phyloP scores from a whole-genome alignment of 1,284 basidiomycete genomes.

The Sanghuangporus sanghuang region DNA sequence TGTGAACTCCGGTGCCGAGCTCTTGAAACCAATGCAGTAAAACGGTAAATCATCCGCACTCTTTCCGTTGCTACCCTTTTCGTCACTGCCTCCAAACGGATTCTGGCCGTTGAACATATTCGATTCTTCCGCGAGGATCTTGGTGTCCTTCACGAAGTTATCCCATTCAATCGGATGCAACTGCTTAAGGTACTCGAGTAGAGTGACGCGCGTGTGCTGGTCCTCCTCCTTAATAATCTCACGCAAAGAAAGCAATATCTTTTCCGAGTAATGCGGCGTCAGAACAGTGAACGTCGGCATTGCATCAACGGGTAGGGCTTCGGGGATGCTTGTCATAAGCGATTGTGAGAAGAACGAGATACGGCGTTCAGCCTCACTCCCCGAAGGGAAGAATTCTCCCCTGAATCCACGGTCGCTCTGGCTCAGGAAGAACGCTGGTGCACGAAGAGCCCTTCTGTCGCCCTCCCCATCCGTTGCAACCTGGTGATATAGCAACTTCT shows the following conservation, averaged over 20 bases:
- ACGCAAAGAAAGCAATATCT: constrained; percentile 88
- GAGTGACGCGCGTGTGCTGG: constrained; percentile 90
- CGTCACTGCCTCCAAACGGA: constrained; percentile 74
- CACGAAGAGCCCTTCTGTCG: constrained; percentile 82
- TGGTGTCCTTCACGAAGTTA: constrained; percentile 99
- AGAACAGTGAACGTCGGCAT: constrained; percentile 98
- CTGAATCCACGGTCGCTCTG: constrained; percentile 81
- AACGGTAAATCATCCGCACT: constrained; percentile 95
- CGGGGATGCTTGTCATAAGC: constrained; percentile 84
- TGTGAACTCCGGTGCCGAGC: constrained; percentile 96
- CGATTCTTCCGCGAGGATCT: constrained; percentile 96
- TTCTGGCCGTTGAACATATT: constrained; percentile 77
- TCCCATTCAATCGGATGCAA: constrained; percentile 98
- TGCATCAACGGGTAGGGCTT: constrained; percentile 87
- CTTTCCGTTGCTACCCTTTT: constrained; percentile 69
- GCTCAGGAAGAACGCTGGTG: constrained; percentile 92
- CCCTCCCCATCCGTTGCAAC: constrained; percentile 76
- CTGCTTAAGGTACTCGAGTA: constrained; percentile 97
- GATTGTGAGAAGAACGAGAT: constrained; percentile 98
- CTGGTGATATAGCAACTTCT: constrained; percentile 92
- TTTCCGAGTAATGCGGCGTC: constrained; percentile 94
- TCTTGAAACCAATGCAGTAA: constrained; percentile 99
- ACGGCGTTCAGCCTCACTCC: constrained; percentile 89
- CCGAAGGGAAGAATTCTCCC: constrained; percentile 90
- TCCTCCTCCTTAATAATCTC: constrained; percentile 98